Evolutionary conservation across 2,329 filamentous ascomycete genomes (phyloP).

Genomic region (Knufia fluminis): DNA sequence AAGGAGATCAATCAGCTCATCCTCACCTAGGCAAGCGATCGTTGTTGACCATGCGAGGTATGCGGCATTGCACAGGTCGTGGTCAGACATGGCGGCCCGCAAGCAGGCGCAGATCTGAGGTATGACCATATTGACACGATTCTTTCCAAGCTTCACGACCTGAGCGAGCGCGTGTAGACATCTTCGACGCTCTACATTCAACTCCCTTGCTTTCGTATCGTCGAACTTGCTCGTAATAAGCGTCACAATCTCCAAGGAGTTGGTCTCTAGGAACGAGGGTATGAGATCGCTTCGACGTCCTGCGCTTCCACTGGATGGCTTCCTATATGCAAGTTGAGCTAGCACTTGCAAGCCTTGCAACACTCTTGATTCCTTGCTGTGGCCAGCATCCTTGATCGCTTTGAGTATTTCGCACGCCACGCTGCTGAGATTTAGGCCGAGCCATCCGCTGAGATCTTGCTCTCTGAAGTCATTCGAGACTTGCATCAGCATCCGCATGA

Average conservation of each 20-base stretch:
- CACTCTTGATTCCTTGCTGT: constrained; percentile 46
- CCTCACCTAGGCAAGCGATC: constrained; percentile 62
- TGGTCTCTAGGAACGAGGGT: constrained; percentile 66
- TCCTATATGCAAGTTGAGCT: constrained; percentile 42
- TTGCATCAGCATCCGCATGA: constrained; percentile 58
- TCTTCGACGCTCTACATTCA: constrained; percentile 59
- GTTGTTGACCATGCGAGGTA: constrained; percentile 79
- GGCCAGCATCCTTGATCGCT: constrained; percentile 59
- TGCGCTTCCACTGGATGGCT: constrained; percentile 30
- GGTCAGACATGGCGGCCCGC: constrained; percentile 68
- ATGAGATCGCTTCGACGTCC: constrained; percentile 50
- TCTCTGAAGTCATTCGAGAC: constrained; percentile 63
- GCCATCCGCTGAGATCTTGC: constrained; percentile 56
- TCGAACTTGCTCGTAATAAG: constrained; percentile 72
- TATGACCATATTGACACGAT: constrained; percentile 65
- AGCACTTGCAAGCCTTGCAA: constrained; percentile 45
- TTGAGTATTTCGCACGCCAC: constrained; percentile 77
- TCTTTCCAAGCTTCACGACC: constrained; percentile 68
- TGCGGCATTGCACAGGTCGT: constrained; percentile 65
- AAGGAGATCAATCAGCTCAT: constrained; percentile 69
- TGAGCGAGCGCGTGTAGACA: constrained; percentile 70
- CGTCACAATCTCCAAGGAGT: constrained; percentile 80
- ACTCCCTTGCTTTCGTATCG: constrained; percentile 50
- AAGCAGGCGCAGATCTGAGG: constrained; percentile 90
- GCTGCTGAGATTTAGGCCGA: constrained; percentile 64